Conservation (phyloP, 2,329 filamentous ascomycete genomes). For the Ceratocystis ficicola region DNA sequence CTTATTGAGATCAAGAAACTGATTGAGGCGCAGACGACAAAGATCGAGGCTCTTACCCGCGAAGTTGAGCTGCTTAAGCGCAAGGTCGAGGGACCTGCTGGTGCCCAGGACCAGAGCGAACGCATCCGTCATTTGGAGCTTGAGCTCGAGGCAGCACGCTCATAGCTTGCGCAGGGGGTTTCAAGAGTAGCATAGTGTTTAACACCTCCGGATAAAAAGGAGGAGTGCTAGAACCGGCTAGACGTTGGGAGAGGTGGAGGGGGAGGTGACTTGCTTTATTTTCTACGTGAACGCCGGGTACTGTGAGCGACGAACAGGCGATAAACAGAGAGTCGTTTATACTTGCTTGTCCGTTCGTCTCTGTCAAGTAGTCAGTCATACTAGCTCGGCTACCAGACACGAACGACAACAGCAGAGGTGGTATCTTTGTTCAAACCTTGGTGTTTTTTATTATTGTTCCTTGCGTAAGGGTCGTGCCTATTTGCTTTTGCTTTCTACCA, state of each 20-base stretch:
- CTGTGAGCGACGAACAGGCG: too few relatives aligned
- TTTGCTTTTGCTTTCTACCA: too few relatives aligned
- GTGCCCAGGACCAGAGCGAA: slow-evolving; percentile 51
- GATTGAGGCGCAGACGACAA: slow-evolving; percentile 63
- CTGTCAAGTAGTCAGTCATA: background rate
- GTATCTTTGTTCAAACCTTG: too few relatives aligned
- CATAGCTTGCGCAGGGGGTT: slow-evolving; percentile 30
- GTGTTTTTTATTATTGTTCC: too few relatives aligned
- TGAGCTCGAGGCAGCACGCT: slow-evolving; percentile 52
- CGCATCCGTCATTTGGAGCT: slow-evolving; percentile 55
- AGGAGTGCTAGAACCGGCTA: background rate
- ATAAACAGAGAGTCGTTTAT: background rate
- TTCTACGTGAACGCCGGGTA: background rate
- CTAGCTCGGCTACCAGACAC: background rate
- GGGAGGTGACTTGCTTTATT: background rate
- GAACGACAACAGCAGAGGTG: too few relatives aligned
- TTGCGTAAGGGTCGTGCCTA: too few relatives aligned
- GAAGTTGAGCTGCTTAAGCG: slow-evolving; percentile 76
- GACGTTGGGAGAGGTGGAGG: background rate
- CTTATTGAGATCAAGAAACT: slow-evolving; percentile 70
- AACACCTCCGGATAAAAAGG: slow-evolving; percentile 3
- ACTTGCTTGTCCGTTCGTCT: background rate
- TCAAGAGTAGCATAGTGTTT: background rate
- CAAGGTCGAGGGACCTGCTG: slow-evolving; percentile 44
- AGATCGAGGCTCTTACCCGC: slow-evolving; percentile 55